Conservation (phyloP, 1,139 yeast species). For the Saccharomyces pastorianus region DNA sequence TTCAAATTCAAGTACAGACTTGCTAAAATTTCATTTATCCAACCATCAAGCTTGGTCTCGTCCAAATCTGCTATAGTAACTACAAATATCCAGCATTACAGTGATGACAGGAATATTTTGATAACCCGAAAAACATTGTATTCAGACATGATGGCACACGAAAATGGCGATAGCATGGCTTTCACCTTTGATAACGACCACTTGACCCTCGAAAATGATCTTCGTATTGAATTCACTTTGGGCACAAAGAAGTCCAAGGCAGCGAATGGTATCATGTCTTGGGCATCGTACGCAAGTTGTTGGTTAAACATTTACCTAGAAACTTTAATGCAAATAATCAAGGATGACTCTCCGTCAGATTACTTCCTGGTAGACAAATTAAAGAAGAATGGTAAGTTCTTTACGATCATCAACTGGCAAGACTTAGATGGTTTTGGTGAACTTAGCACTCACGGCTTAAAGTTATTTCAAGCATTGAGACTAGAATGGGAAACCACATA, state of each 20-base stretch:
- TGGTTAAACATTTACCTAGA: slow-evolving; percentile 37
- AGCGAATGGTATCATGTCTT: slow-evolving; percentile 14
- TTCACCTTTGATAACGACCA: neutral
- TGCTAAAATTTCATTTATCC: slow-evolving; percentile 12
- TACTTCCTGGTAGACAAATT: slow-evolving; percentile 7
- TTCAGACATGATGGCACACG: neutral
- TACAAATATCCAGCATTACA: slow-evolving; percentile 23
- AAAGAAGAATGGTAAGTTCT: slow-evolving; percentile 16
- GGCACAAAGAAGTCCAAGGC: slow-evolving; percentile 9
- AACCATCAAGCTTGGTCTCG: slow-evolving; percentile 15
- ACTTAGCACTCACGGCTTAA: slow-evolving; percentile 43
- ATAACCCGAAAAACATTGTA: neutral
- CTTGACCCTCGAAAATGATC: slow-evolving; percentile 12
- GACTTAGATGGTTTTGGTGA: slow-evolving; percentile 70
- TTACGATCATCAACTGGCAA: slow-evolving; percentile 39
- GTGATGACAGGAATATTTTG: slow-evolving; percentile 8
- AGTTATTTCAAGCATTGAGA: slow-evolving; percentile 44
- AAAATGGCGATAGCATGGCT: neutral
- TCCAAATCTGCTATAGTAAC: slow-evolving; percentile 13
- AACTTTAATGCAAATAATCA: slow-evolving; percentile 17
- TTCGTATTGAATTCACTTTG: slow-evolving; percentile 19
- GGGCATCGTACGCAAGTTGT: slow-evolving; percentile 24
- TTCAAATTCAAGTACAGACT: slow-evolving; percentile 13
- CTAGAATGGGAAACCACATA: slow-evolving; percentile 11
- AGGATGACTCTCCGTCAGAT: neutral